phyloP scores from a whole-genome alignment of 495 filamentous ascomycete genomes.

The Penicillium nucicola region DNA sequence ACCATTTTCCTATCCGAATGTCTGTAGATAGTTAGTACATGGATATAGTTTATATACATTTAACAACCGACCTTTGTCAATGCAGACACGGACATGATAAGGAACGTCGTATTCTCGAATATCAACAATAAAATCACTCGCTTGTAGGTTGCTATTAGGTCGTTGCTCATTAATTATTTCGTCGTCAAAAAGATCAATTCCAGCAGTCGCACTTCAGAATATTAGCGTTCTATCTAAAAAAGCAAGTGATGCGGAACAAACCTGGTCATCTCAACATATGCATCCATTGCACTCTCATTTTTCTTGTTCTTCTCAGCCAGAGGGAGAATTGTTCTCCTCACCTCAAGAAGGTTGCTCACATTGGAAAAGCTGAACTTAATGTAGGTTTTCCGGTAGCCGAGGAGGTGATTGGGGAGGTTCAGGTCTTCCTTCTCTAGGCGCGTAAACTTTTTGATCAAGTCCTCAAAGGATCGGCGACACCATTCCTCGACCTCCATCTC shows the following conservation, averaged over 20 bases:
- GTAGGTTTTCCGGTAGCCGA: constrained; percentile 85
- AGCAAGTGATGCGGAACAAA: constrained; percentile 37
- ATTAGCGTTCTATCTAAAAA: background rate
- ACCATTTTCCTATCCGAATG: constrained; percentile 97
- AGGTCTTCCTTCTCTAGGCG: constrained; percentile 90
- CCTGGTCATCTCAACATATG: constrained; percentile 94
- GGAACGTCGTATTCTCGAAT: constrained; percentile 99
- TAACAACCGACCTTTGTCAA: constrained; percentile 72
- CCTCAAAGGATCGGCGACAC: constrained; percentile 81
- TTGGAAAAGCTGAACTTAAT: constrained; percentile 84
- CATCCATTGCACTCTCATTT: constrained; percentile 92
- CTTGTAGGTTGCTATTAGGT: constrained; percentile 77
- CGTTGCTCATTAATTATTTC: constrained; percentile 80
- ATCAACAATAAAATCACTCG: constrained; percentile 97
- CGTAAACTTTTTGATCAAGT: constrained; percentile 72
- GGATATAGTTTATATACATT: background rate
- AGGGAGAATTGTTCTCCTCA: constrained; percentile 77
- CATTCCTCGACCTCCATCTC: constrained; percentile 97
- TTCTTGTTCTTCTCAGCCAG: constrained; percentile 96
- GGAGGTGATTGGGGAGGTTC: constrained; percentile 91
- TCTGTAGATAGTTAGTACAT: constrained; percentile 47
- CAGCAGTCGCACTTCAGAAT: constrained; percentile 65
- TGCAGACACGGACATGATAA: constrained; percentile 97
- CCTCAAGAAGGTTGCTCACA: constrained; percentile 77
- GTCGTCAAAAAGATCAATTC: constrained; percentile 96